These are phyloP conservation scores for Rosa rugosa DNA, from an alignment of 306 rosid species.

Conservation along the genomic window DNA sequence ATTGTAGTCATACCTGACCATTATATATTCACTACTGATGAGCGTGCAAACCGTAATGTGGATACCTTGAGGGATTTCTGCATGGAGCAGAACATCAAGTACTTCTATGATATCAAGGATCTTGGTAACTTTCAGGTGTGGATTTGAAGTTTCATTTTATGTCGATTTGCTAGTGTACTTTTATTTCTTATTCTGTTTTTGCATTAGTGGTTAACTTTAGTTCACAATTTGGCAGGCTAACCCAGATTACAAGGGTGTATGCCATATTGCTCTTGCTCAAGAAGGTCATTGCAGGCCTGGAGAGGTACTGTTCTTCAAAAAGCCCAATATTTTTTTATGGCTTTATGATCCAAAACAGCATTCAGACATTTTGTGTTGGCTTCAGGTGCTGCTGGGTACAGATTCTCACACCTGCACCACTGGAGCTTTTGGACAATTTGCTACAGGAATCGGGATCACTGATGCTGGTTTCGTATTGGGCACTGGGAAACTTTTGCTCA, in stretches of 20 bases:
- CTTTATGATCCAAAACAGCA: slow-evolving; percentile 15
- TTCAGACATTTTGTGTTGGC: slow-evolving; percentile 19
- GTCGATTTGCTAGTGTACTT: neutral
- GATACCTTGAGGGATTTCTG: slow-evolving; percentile 91
- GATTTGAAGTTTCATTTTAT: neutral
- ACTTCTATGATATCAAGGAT: slow-evolving; percentile 94
- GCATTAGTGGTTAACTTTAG: slow-evolving; percentile 11
- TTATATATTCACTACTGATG: slow-evolving; percentile 87
- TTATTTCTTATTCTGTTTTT: slow-evolving; percentile 3
- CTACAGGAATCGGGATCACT: slow-evolving; percentile 93
- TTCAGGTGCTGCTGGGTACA: slow-evolving; percentile 87
- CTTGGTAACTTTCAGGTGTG: slow-evolving; percentile 84
- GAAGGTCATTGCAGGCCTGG: slow-evolving; percentile 99
- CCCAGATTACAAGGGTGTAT: slow-evolving; percentile 97
- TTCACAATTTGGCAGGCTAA: slow-evolving; percentile 60
- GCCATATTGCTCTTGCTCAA: slow-evolving; percentile 96
- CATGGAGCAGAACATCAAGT: slow-evolving; percentile 80
- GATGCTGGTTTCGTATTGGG: slow-evolving; percentile 95
- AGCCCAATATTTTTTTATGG: neutral
- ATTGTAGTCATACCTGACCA: slow-evolving; percentile 91
- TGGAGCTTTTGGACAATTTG: slow-evolving; percentile 98
- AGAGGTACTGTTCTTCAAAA: slow-evolving; percentile 53
- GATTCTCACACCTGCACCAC: slow-evolving; percentile 98
- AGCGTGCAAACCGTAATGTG: slow-evolving; percentile 93
- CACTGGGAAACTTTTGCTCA: slow-evolving; percentile 82